Percentiles rank a stretch among this genome's conserved stretches.
Evolutionary conservation across 176 grass and related monocot genomes (phyloP).

Genomic region (Elaeis guineensis): DNA sequence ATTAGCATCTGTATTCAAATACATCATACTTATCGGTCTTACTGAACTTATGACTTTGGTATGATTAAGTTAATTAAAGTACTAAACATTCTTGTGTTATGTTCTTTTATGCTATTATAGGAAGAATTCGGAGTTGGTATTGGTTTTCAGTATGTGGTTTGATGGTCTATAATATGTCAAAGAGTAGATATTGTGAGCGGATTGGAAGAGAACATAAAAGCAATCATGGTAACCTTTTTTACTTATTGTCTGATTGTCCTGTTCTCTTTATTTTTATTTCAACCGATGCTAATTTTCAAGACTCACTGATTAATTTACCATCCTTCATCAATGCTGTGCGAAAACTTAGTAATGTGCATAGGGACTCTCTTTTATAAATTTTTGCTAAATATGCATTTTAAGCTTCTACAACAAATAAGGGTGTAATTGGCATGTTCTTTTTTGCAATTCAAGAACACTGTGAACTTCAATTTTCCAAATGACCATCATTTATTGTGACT

Average conservation of each 20-base stretch:
- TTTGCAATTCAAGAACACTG: too few relatives aligned
- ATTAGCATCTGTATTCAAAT: too few relatives aligned
- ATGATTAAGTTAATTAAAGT: too few relatives aligned
- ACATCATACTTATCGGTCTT: too few relatives aligned
- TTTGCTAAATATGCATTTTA: too few relatives aligned
- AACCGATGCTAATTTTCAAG: neutral
- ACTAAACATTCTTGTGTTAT: neutral
- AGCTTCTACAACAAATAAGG: too few relatives aligned
- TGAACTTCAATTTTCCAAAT: too few relatives aligned
- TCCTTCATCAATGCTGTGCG: neutral
- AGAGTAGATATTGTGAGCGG: conserved; percentile 83
- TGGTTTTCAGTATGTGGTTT: conserved; percentile 75
- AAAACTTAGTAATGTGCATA: too few relatives aligned
- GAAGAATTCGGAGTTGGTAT: conserved; percentile 80
- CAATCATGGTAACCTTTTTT: conserved; percentile 69
- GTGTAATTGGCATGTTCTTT: too few relatives aligned
- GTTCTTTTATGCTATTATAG: conserved; percentile 36
- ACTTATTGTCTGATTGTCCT: neutral
- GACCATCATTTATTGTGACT: too few relatives aligned
- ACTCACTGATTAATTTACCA: neutral
- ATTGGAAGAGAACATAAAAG: conserved; percentile 99
- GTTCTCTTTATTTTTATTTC: neutral
- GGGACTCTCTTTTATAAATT: too few relatives aligned
- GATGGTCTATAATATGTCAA: conserved; percentile 82
- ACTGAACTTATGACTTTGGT: too few relatives aligned